Evolutionary conservation across 306 rosid species (phyloP), one percentile per base, ranked within the genome.

Genomic region (Inga oerstediana): DNA sequence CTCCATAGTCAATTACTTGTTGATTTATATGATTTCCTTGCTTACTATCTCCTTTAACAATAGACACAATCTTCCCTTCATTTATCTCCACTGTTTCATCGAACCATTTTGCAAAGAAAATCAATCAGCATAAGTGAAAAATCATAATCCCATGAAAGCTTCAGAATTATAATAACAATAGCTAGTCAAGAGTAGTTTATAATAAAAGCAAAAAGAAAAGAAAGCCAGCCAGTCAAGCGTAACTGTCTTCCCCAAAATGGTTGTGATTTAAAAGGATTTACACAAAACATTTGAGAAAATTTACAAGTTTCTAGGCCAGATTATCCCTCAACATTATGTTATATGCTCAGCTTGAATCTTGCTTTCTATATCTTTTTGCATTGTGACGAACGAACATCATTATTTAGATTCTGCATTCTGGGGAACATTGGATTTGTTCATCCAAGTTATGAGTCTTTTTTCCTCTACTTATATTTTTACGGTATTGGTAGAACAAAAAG

Each of bases 41-140:
- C 79, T 81, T 85, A 32, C 83, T 88, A 80, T 88, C 88, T 80
- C 89, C 94, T 87, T 89, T 89, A 59, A 92, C 82, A 46, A 96
- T 56, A 59, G 98, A 88, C 8, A 34, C 67, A 34, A 96, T 91
- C 91, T 80, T 90, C 82, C 98, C 99, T 46, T 86, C 91, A 72
- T 88, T 89, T 77, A 96, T 85, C 86, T 96, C 98, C 88, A 96
- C 97, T 96, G 92, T 88, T 80, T 72, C 71, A 74, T 71, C 64
- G 19, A 71, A 78, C 80, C 73, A 76, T 82, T 79, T 79, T 45
- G 20, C 58, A 70, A 51, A 30, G 13, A 75, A 58, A 72, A 62
- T 64, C 76, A 80, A 48, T 70, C n/a, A 76, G 52, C 79, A 67
- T 13, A 34, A 54, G 73, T 34, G 48, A 37, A 78, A 3, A 39